Conservation (phyloP, 768 basidiomycete species). For the Pulveroboletus sp. region DNA sequence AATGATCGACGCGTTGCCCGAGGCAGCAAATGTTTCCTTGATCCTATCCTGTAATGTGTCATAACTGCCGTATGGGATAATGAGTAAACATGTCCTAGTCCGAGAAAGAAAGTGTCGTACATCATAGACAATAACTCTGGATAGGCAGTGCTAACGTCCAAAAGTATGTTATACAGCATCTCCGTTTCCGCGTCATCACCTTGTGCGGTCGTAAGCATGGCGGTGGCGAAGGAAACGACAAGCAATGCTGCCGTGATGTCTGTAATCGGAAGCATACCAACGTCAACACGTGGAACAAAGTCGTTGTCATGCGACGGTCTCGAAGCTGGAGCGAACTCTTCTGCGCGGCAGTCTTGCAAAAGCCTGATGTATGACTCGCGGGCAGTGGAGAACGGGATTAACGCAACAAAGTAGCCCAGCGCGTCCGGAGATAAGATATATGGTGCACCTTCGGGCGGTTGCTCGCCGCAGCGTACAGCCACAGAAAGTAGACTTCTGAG, state of each 20-base stretch:
- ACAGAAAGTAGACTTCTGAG: conserved; percentile 63
- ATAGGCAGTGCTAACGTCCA: conserved; percentile 62
- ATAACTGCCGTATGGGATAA: conserved; percentile 45
- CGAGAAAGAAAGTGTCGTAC: conserved; percentile 46
- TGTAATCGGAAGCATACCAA: conserved; percentile 56
- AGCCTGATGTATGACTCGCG: conserved; percentile 55
- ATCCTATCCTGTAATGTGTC: conserved; percentile 75
- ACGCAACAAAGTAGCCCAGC: conserved; percentile 76
- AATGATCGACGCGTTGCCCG: conserved; percentile 70
- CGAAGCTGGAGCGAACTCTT: conserved; percentile 40
- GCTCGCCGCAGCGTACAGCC: conserved; percentile 46
- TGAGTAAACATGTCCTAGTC: conserved; percentile 2
- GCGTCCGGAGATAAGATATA: conserved; percentile 55
- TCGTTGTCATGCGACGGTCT: conserved; percentile 40
- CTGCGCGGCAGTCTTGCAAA: conserved; percentile 60
- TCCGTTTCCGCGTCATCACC: conserved; percentile 81
- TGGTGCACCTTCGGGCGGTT: conserved; percentile 37
- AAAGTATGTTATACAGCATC: conserved; percentile 73
- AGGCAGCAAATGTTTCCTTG: conserved; percentile 66
- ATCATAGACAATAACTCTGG: conserved; percentile 72
- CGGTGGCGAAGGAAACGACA: conserved; percentile 68
- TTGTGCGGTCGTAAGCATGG: conserved; percentile 72
- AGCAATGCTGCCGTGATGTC: conserved; percentile 70
- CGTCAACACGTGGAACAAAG: conserved; percentile 51
- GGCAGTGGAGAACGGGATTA: conserved; percentile 67